phyloP scores from a whole-genome alignment of 176 grass and related monocot genomes.

The Eleusine coracana region DNA sequence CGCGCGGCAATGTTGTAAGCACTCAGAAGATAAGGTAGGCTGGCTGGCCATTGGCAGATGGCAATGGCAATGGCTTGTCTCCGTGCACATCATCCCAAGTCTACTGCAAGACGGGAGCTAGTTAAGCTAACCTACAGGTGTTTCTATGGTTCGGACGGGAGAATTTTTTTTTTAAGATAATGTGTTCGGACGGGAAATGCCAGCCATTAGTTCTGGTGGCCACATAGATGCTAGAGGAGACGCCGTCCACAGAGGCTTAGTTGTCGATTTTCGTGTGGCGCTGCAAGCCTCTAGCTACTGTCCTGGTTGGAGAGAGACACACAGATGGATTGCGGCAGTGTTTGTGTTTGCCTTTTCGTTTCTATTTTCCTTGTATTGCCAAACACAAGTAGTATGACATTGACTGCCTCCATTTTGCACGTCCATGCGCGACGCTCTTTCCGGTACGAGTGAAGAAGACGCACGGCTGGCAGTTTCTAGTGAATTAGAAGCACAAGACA shows the following conservation, averaged over 20 bases:
- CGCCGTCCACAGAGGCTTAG: background rate
- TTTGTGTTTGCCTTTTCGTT: constrained; percentile 19
- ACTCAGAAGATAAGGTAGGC: constrained; percentile 3
- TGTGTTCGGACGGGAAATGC: background rate
- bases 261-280: background rate
- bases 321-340: background rate
- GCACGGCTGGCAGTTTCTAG: background rate
- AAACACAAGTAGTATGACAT: background rate
- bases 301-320: too few species aligned
- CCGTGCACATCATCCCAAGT: background rate
- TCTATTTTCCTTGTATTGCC: background rate
- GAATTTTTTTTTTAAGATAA: too few species aligned
- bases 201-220: background rate
- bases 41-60: background rate
- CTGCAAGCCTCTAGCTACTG: too few species aligned
- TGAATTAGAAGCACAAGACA: background rate
- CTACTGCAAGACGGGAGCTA: background rate
- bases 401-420: background rate
- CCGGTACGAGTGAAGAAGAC: background rate
- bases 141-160: background rate
- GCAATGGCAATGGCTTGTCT: background rate
- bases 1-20: background rate
- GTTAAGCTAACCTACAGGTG: background rate
- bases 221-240: background rate
- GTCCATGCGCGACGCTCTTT: too few species aligned